Evolutionary conservation across 2,329 filamentous ascomycete species (phyloP), one percentile per base, ranked within the genome.

Genomic region (Dryadomyces sulphureus): DNA sequence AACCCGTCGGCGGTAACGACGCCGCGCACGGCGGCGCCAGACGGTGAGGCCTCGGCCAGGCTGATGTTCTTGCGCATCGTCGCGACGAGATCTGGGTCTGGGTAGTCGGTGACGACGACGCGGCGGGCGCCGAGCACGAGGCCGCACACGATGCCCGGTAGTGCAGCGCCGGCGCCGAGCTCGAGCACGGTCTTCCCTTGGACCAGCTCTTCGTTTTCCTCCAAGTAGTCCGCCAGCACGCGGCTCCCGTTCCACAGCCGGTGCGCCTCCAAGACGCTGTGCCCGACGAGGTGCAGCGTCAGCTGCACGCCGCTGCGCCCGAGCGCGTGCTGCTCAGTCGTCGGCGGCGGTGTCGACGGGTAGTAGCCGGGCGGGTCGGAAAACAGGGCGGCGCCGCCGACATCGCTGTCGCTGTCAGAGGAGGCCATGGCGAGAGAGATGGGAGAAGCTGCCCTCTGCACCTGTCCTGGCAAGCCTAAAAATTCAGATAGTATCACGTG

Each of bases 201-300:
- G n/a, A 94, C 71, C 5, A 85, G 35, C 43, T 39, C 50, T 36
- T 48, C 30, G 19, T 46, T 27, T 12, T 74, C 65, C 63, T 94
- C 86, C 48, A 95, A 77, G 63, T 88, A 88, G 54, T 78, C 70
- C 16, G 88, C 77, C 42, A 90, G 73, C 35, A 85, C 77, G 51
- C 84, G 81, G 49, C 82, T 81, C 50, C 86, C 89, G 62, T 95
- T 93, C 90, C 90, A 96, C 25, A 95, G 73, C 53, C 84, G 74
- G 62, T 94, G 86, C 21, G 86, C 88, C 77, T 92, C 93, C 20
- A 93, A 74, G 34, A 87, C 84, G 68, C 84, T 89, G 62, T 84
- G 79, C 48, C 88, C 88, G 38, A 94, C 86, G 65, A 55, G 51
- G 43, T 55, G 51, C 53, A 88, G 69, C 46, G 64, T 71, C 51